phyloP scores from a whole-genome alignment of 1,284 basidiomycete genomes.

The Sporisorium scitamineum region DNA sequence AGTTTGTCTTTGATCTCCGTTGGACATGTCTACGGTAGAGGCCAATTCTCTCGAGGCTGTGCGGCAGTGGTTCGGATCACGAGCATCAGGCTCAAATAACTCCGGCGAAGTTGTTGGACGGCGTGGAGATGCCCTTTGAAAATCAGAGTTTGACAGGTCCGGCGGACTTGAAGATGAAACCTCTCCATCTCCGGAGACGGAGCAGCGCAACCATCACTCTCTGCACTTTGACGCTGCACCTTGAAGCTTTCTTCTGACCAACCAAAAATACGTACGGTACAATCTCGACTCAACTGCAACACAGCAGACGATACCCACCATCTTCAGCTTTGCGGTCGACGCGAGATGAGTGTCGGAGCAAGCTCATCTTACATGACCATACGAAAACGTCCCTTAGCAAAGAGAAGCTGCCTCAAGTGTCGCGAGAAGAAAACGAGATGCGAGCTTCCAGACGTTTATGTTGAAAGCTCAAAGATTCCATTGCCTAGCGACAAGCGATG shows the following conservation, averaged over 20 bases:
- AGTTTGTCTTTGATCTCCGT: too few relatives aligned
- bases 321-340: neutral
- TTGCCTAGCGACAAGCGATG: constrained; percentile 33
- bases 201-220: too few relatives aligned
- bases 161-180: constrained; percentile 12
- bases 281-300: too few relatives aligned
- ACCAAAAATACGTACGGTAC: neutral
- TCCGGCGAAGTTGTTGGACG: constrained; percentile 12
- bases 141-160: constrained; percentile 22
- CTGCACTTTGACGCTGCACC: too few relatives aligned
- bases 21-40: too few relatives aligned
- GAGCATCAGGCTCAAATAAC: too few relatives aligned
- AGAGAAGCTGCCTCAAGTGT: constrained; percentile 51
- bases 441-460: constrained; percentile 48
- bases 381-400: constrained; percentile 35
- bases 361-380: neutral
- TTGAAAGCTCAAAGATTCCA: constrained; percentile 39
- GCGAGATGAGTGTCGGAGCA: neutral
- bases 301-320: neutral
- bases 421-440: constrained; percentile 52
- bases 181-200: neutral
- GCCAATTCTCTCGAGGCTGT: too few relatives aligned
- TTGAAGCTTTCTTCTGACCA: neutral
- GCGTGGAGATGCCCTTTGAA: neutral
- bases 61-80: too few relatives aligned